These are phyloP conservation scores for Salix caprea DNA, from an alignment of 345 rosid species.

Conservation along the genomic window DNA sequence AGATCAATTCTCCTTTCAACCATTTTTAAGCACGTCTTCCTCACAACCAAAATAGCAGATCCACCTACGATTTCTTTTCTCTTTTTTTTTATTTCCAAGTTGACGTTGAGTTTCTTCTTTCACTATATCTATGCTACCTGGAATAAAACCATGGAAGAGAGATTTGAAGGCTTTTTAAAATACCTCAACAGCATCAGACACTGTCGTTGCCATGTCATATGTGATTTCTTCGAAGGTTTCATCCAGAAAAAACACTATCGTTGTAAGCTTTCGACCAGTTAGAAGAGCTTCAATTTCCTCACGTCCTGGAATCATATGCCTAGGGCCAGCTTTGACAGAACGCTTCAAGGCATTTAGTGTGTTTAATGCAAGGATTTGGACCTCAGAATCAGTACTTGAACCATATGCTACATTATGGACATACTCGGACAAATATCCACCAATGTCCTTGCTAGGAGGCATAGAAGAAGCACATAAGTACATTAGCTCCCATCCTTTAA, in stretches of 20 bases:
- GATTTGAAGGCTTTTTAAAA: not conserved
- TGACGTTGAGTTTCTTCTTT: not conserved
- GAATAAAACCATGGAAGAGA: not conserved
- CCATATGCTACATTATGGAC: slow-evolving; percentile 76
- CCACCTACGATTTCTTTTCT: not conserved
- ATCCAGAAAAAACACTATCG: slow-evolving; percentile 90
- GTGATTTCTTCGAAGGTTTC: slow-evolving; percentile 98
- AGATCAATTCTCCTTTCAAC: not conserved
- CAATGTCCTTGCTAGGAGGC: slow-evolving; percentile 98
- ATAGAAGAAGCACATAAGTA: slow-evolving; percentile 90
- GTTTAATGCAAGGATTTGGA: slow-evolving; percentile 69
- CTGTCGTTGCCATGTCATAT: slow-evolving; percentile 94
- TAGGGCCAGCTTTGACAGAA: slow-evolving; percentile 92
- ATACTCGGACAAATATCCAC: slow-evolving; percentile 89
- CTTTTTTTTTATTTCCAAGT: not conserved
- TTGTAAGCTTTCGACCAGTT: slow-evolving; percentile 80
- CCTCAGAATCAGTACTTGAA: slow-evolving; percentile 60
- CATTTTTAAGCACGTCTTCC: not conserved
- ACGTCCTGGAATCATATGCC: slow-evolving; percentile 80
- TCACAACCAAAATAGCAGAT: not conserved
- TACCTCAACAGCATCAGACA: slow-evolving; percentile 98
- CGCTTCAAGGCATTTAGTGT: slow-evolving; percentile 85
- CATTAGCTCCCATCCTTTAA: slow-evolving; percentile 95
- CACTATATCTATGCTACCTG: not conserved
- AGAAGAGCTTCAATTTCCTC: slow-evolving; percentile 95